Conservation (phyloP, 108 stramenopile species). For the Pseudonitzschia pungens region DNA sequence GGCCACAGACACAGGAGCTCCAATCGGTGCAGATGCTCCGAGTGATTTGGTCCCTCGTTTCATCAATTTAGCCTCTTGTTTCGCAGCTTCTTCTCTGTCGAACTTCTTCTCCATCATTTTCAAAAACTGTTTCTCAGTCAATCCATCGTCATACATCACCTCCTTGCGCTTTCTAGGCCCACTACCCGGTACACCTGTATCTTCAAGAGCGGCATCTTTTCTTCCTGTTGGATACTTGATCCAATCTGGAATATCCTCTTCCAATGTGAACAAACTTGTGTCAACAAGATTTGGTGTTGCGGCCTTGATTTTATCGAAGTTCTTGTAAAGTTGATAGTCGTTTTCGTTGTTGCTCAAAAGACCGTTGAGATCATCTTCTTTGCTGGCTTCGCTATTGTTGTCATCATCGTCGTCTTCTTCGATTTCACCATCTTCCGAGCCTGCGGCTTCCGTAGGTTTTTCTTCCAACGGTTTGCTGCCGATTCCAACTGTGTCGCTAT, state of each 20-base stretch:
- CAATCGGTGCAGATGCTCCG: conserved; percentile 42
- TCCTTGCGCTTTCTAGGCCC: conserved; percentile 62
- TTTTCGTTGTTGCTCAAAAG: conserved; percentile 89
- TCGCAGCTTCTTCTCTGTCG: conserved; percentile 48
- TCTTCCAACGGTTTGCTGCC: conserved; percentile 19
- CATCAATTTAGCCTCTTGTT: conserved; percentile 30
- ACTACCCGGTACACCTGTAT: conserved; percentile 17
- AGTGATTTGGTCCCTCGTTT: conserved; percentile 42
- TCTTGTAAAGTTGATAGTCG: conserved; percentile 84
- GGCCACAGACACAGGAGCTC: conserved; percentile 20
- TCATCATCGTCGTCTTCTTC: conserved; percentile 72
- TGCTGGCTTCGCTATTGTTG: conserved; percentile 39
- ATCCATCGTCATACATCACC: conserved; percentile 88
- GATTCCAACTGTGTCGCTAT: conserved; percentile 22
- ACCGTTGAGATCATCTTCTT: conserved; percentile 75
- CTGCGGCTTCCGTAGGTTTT: conserved; percentile 12
- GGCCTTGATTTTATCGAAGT: conserved; percentile 62
- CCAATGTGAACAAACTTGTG: conserved; percentile 50
- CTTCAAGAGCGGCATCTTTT: conserved; percentile 26
- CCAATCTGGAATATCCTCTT: conserved; percentile 81
- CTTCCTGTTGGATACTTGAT: conserved; percentile 55
- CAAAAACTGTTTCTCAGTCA: conserved; percentile 92
- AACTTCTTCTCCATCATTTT: conserved; percentile 87
- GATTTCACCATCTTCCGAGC: conserved; percentile 35
- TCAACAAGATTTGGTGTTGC: conserved; percentile 7